Percentiles rank a stretch among this genome's conserved stretches.
phyloP scores from a whole-genome alignment of 75 land plant genomes.

The Pseudotsuga menziesii region DNA sequence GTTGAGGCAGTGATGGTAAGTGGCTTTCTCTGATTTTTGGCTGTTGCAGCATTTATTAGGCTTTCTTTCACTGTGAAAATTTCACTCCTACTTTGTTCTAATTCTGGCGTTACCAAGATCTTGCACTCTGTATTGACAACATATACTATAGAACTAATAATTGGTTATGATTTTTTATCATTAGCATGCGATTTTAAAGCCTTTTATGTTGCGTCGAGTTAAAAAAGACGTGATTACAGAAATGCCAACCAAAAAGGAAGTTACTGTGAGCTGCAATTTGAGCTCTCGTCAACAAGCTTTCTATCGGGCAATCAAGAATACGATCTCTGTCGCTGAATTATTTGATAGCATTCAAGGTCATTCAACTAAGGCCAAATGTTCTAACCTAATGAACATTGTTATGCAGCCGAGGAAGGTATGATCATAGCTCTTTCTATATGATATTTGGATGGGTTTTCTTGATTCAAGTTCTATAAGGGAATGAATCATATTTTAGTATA shows the following conservation, averaged over 20 bases:
- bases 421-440: neutral
- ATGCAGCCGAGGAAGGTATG: conserved; percentile 92
- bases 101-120: no score
- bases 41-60: no score
- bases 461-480: no score
- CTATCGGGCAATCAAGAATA: conserved; percentile 97
- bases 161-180: neutral
- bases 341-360: conserved; percentile 65
- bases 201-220: conserved; percentile 95
- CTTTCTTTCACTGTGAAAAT: no score
- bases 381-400: conserved; percentile 94
- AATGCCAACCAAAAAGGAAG: conserved; percentile 87
- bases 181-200: conserved; percentile 96
- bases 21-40: no score
- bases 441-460: no score
- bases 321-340: conserved; percentile 90
- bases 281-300: conserved; percentile 96
- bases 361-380: conserved; percentile 76
- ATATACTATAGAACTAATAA: no score
- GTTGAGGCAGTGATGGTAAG: no score
- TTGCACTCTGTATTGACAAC: no score
- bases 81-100: no score
- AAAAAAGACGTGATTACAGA: conserved; percentile 96
- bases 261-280: conserved; percentile 79
- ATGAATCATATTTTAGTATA: no score